phyloP scores from a whole-genome alignment of 169 alveolate genomes.

The Plasmodium knowlesi region DNA sequence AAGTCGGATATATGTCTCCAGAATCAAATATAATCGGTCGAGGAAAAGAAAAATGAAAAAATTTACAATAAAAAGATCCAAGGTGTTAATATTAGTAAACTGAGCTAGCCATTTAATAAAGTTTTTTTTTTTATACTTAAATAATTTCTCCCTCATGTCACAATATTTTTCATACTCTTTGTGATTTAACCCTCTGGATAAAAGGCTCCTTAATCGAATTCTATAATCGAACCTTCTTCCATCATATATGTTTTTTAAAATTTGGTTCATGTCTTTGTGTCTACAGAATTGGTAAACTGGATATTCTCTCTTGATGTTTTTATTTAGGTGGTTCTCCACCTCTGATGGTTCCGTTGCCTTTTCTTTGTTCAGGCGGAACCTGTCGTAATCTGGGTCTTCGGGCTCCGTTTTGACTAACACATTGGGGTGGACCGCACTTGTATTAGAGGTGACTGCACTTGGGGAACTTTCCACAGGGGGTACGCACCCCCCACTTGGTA shows the following conservation, averaged over 20 bases:
- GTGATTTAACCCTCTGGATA: slow-evolving; percentile 34
- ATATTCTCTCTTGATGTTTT: slow-evolving; percentile 23
- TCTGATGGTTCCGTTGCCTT: not conserved
- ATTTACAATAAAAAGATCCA: slow-evolving; percentile 37
- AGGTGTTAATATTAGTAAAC: slow-evolving; percentile 25
- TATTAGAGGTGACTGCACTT: not conserved
- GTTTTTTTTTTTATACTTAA: slow-evolving; percentile 68
- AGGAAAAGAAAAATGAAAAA: slow-evolving; percentile 70
- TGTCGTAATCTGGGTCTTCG: slow-evolving; percentile 8
- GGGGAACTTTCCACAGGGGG: not conserved
- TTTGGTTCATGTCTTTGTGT: slow-evolving; percentile 38
- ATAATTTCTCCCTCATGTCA: slow-evolving; percentile 68
- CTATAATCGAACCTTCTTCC: slow-evolving; percentile 52
- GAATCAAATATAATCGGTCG: slow-evolving; percentile 51
- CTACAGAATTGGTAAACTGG: slow-evolving; percentile 3
- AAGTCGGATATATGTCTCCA: slow-evolving; percentile 56
- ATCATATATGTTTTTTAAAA: slow-evolving; percentile 36
- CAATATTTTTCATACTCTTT: slow-evolving; percentile 59
- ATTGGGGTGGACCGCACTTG: not conserved
- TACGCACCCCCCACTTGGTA: not conserved
- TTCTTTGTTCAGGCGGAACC: not conserved
- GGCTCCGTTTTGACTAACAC: slow-evolving; percentile 52
- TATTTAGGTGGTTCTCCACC: not conserved
- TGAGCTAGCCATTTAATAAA: slow-evolving; percentile 60
- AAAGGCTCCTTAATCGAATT: slow-evolving; percentile 53